Evolutionary conservation across 192 early-diverging fungal genomes (phyloP), one percentile per base, ranked within the genome.

Genomic region (Radiomyces spectabilis): DNA sequence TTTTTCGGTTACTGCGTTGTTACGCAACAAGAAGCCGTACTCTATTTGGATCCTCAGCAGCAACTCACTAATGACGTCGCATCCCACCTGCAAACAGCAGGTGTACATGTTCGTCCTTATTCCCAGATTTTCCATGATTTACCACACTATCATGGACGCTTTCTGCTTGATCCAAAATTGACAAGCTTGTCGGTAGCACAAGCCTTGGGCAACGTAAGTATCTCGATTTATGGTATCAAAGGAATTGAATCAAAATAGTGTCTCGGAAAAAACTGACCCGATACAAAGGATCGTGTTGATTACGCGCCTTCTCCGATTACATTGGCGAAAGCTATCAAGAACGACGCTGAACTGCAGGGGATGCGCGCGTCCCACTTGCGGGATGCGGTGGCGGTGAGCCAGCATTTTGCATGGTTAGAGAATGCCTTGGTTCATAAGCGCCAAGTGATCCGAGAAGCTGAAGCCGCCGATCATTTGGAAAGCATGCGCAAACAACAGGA

Each of bases 331-430:
- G 80, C 93, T 39, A 80, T 95, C 68, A 98, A 98, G 77, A 98
- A 95, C 65, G 74, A 73, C 19, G 71, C 74, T 3, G 95, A 98
- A 71, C 69, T 92, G 19, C 80, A 90, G 56, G 93, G 95, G 15
- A 93, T 94, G 79, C 77, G 90, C 34, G 69, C 84, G 56, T 89
- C 80, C 64, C 93, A 98, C 62, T 67, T 87, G 13, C 81, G 92
- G 41, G 93, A 98, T 63, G 88, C 82, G 10, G 86, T 81, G 2
- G 91, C 94, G 2, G 63, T 97, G 51, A 84, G 85, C 56, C 77
- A 66, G 50, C 86, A 85, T 78, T 93, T 95, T 79, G 86, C 85
- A 10, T 96, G 95, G 95, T 77, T 98, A 4, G 92, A 93, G 59
- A 55, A 92, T 54, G 78, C 93, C 72, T 75, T 98, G 35, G 63